Base-by-base conservation (phyloP, 495 filamentous ascomycete genomes). In the Aspergillus nidulans region DNA sequence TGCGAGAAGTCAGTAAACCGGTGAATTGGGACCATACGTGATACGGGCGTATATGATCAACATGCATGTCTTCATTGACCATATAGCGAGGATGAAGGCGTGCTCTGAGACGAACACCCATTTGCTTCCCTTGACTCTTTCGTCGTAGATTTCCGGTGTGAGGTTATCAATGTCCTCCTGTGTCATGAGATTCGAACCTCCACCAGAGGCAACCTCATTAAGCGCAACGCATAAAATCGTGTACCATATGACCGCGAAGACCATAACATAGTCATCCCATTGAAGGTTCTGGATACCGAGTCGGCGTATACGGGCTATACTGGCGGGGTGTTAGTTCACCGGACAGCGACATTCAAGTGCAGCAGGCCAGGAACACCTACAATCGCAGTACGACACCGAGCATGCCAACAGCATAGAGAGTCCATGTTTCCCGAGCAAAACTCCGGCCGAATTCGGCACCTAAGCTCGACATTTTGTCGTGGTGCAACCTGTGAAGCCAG, bases 71-170 rank as follows among this genome's bases (percentile, higher is more conserved):
- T 83, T 83, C 60, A 77, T 59, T 15, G 66, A 68, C 70, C 74
- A 82, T 23, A 83, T 69, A 5, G 69, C 61, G 19, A 80, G 69
- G 12, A 83, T 52, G 61, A 81, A 81, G 6, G 70, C 67, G 60
- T 81, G 72, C 49, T 82, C 80, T 13, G 78, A 79, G 25, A 82
- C 74, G 47, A 81, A 71, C 5, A 82, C 80, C 71, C 78, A 79
- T 70, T 83, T 83, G 41, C 77, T 80, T 15, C 80, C 80, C 28
- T 57, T 62, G 1, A 70, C 69, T 25, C 79, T 67, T 51, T 78
- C 76, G 13, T 63, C 64, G n/a, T 69, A 62, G n/a, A 62, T 70
- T 6, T 60, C 40, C 2, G 65, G 65, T 1, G 76, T 81, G 38
- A 82, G 56, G 8, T 61, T 58, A 3, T 44, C 45, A 0, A 63